These are phyloP conservation scores for Rosa persica DNA, from an alignment of 306 rosid genomes.

Conservation along the genomic window DNA sequence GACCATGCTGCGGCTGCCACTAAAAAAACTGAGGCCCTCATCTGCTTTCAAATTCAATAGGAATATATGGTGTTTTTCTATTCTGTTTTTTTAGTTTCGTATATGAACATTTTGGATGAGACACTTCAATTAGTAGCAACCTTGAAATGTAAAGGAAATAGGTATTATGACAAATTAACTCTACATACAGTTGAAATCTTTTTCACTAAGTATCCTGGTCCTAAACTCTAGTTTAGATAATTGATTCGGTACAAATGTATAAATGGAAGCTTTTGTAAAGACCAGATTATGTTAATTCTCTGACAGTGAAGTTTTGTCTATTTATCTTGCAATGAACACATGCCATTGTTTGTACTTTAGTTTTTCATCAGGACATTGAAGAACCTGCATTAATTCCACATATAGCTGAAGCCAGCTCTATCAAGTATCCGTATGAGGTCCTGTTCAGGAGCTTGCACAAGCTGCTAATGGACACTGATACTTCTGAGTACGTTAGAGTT, in stretches of 20 bases:
- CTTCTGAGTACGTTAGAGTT: constrained; percentile 88
- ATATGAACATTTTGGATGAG: neutral
- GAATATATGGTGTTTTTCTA: neutral
- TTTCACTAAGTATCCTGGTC: neutral
- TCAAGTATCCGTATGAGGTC: constrained; percentile 80
- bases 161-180: neutral
- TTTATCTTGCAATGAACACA: neutral
- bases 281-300: neutral
- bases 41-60: neutral
- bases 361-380: constrained; percentile 62
- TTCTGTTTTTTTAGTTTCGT: too few species aligned
- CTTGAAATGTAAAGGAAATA: neutral
- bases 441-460: constrained; percentile 92
- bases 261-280: neutral
- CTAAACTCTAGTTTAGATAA: neutral
- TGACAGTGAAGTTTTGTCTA: neutral
- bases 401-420: constrained; percentile 87
- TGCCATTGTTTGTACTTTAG: constrained; percentile 22
- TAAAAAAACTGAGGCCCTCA: neutral
- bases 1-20: neutral
- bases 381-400: constrained; percentile 90
- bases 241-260: neutral
- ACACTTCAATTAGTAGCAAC: neutral
- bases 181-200: neutral
- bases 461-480: constrained; percentile 87